A percentile compares a stretch with the other conserved stretches of the same genome.
phyloP scores from a whole-genome alignment of 1,139 yeast species.

The Yamadazyma atmosphaerica region DNA sequence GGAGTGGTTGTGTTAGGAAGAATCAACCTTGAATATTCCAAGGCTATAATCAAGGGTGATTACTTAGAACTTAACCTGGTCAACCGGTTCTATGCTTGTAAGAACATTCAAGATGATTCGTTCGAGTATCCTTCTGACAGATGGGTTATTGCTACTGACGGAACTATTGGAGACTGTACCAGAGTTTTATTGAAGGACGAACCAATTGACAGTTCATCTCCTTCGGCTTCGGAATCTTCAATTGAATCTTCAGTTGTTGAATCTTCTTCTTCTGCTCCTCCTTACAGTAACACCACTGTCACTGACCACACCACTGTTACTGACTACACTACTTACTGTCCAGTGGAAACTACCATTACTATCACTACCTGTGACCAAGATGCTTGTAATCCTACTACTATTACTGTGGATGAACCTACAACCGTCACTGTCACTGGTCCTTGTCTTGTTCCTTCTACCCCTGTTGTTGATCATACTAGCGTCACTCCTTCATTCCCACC shows the following conservation, averaged over 20 bases:
- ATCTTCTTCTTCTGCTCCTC: slow-evolving; percentile 7
- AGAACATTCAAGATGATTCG: slow-evolving; percentile 45
- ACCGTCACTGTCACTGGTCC: slow-evolving; percentile 59
- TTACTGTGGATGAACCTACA: slow-evolving; percentile 51
- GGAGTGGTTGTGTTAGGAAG: not conserved
- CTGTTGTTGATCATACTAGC: not conserved
- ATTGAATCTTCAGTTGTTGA: too few species aligned
- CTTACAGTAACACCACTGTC: slow-evolving; percentile 36
- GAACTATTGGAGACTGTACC: slow-evolving; percentile 10
- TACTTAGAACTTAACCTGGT: not conserved
- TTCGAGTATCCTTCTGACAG: slow-evolving; percentile 31
- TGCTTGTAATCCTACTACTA: slow-evolving; percentile 30
- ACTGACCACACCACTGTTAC: slow-evolving; percentile 45
- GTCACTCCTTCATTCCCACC: not conserved
- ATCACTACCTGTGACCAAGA: slow-evolving; percentile 41
- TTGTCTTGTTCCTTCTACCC: slow-evolving; percentile 27
- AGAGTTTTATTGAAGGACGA: slow-evolving; percentile 11
- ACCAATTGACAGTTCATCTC: slow-evolving; percentile 7
- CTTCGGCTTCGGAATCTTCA: slow-evolving; percentile 11
- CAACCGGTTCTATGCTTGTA: slow-evolving; percentile 36
- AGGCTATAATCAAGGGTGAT: not conserved
- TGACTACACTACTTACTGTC: slow-evolving; percentile 58
- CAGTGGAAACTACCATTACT: slow-evolving; percentile 51
- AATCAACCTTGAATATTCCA: not conserved
- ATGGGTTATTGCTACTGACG: slow-evolving; percentile 8